phyloP scores from a whole-genome alignment of 2,329 filamentous ascomycete genomes.

The Exophiala phaeomuriformis region DNA sequence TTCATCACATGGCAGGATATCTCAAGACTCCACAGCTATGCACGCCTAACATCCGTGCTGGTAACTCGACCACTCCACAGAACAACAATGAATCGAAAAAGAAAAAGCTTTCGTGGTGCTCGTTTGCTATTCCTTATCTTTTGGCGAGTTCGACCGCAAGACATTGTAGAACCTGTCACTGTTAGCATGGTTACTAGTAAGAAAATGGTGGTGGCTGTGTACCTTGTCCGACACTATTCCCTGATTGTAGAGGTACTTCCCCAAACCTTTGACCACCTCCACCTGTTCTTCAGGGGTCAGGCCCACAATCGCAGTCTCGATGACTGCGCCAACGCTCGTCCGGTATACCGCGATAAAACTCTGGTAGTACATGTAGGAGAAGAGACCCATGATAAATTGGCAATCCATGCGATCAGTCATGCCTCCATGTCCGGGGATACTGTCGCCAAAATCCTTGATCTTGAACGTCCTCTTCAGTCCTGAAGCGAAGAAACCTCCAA shows the following conservation, averaged over 20 bases:
- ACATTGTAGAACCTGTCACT: constrained; percentile 15
- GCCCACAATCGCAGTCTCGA: constrained; percentile 88
- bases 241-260: constrained; percentile 59
- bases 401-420: constrained; percentile 99
- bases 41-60: constrained; percentile 3
- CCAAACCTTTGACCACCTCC: constrained; percentile 59
- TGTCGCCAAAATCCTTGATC: constrained; percentile 99
- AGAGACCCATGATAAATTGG: constrained; percentile 99
- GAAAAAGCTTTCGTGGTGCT: too few species aligned
- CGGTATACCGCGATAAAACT: constrained; percentile 90
- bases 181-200: constrained; percentile 8
- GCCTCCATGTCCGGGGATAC: constrained; percentile 92
- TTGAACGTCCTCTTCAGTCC: constrained; percentile 98
- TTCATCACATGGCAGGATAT: neutral
- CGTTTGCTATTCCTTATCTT: constrained; percentile 3
- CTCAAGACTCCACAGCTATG: constrained; percentile 18
- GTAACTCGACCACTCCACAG: neutral
- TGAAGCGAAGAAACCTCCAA: constrained; percentile 96
- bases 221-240: constrained; percentile 51
- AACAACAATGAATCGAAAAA: too few species aligned
- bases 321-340: constrained; percentile 73
- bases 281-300: constrained; percentile 81
- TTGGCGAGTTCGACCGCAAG: constrained; percentile 14
- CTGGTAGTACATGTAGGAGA: constrained; percentile 97
- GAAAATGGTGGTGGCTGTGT: constrained; percentile 19